These are phyloP conservation scores for Suillus ampliporus DNA, from an alignment of 768 basidiomycete genomes.

Conservation along the genomic window DNA sequence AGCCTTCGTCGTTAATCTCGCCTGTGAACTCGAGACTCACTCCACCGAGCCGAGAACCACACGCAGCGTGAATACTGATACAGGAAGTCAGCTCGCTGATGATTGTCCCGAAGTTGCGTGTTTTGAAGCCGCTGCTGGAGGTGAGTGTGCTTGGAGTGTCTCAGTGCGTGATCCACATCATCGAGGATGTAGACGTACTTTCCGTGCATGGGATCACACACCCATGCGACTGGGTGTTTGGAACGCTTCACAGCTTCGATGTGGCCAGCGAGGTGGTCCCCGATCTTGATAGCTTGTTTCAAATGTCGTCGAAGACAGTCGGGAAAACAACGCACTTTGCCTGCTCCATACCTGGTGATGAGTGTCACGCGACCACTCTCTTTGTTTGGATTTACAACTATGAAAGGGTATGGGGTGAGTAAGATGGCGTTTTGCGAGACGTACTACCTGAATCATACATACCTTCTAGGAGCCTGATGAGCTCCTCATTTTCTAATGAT, in stretches of 20 bases:
- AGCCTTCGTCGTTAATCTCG: slow-evolving; percentile 88
- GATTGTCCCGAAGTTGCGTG: slow-evolving; percentile 87
- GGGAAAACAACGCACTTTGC: slow-evolving; percentile 58
- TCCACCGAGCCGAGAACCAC: slow-evolving; percentile 77
- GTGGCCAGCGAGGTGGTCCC: slow-evolving; percentile 74
- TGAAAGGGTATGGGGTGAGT: not conserved
- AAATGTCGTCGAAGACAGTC: not conserved
- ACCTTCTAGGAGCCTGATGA: slow-evolving; percentile 80
- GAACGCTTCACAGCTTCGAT: slow-evolving; percentile 81
- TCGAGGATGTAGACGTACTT: slow-evolving; percentile 66
- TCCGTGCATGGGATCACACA: slow-evolving; percentile 99
- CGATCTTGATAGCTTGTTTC: slow-evolving; percentile 57
- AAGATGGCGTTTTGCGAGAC: not conserved
- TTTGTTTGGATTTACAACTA: slow-evolving; percentile 88
- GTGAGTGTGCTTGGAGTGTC: slow-evolving; percentile 72
- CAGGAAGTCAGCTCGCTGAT: slow-evolving; percentile 86
- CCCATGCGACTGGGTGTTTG: slow-evolving; percentile 89
- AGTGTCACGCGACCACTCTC: slow-evolving; percentile 85
- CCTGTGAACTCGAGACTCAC: slow-evolving; percentile 94
- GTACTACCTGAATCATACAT: slow-evolving; percentile 30
- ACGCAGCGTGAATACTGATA: slow-evolving; percentile 77
- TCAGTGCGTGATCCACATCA: not conserved
- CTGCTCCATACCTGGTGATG: slow-evolving; percentile 93
- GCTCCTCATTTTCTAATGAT: slow-evolving; percentile 77
- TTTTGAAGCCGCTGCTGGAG: slow-evolving; percentile 83